Evolutionary conservation across 805 yeast species (phyloP).

Genomic region (Metschnikowia santaceciliae): DNA sequence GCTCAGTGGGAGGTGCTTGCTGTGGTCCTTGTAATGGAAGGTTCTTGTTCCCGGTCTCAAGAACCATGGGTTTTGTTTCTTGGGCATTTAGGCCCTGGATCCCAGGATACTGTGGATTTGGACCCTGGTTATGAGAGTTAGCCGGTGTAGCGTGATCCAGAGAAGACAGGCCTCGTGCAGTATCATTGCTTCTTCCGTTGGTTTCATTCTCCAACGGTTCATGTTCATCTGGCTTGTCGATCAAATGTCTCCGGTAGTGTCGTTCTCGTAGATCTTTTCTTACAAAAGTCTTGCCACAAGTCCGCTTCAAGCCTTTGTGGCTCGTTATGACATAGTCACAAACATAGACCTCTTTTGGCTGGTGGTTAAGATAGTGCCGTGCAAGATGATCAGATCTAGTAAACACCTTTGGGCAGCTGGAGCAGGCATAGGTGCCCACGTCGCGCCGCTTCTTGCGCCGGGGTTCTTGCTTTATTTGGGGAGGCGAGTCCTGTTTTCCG

Average conservation of each 20-base stretch:
- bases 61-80: background rate
- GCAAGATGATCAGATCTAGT: constrained; percentile 62
- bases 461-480: constrained; percentile 1
- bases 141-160: background rate
- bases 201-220: background rate
- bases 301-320: constrained; percentile 32
- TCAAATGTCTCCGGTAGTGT: constrained; percentile 23
- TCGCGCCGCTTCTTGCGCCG: constrained; percentile 14
- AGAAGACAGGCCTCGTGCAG: background rate
- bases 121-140: background rate
- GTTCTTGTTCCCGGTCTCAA: background rate
- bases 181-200: background rate
- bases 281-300: constrained; percentile 60
- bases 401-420: constrained; percentile 53
- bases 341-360: constrained; percentile 47
- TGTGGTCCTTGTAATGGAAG: background rate
- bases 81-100: background rate
- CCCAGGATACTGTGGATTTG: background rate
- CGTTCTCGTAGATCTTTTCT: constrained; percentile 52
- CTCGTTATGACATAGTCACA: constrained; percentile 52
- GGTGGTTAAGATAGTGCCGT: constrained; percentile 60
- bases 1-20: background rate
- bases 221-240: constrained; percentile 6
- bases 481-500: background rate
- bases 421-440: constrained; percentile 39